These are phyloP conservation scores for Tympanopsis confertula DNA, from an alignment of 2,329 filamentous ascomycete genomes.

Conservation along the genomic window DNA sequence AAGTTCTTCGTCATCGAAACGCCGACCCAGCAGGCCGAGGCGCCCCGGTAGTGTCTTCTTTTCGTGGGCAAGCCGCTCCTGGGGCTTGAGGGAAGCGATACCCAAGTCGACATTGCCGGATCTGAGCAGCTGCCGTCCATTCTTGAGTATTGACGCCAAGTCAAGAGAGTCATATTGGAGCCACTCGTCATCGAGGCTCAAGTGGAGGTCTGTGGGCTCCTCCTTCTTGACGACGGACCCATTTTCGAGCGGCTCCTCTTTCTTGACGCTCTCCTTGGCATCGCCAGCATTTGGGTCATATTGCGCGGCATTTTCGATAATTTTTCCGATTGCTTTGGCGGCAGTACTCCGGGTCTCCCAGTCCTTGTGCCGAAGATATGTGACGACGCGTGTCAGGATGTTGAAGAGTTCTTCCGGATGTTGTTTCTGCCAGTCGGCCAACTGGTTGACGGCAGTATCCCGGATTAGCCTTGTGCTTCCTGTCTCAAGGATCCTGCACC, in stretches of 20 bases:
- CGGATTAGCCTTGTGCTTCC: conserved; percentile 92
- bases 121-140: conserved; percentile 76
- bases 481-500: conserved; percentile 76
- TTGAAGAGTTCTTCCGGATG: conserved; percentile 97
- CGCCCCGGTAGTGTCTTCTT: conserved; percentile 78
- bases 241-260: conserved; percentile 30
- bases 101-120: conserved; percentile 80
- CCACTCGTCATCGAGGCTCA: conserved; percentile 39
- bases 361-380: conserved; percentile 84
- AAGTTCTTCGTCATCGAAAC: conserved; percentile 73
- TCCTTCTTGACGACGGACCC: conserved; percentile 24
- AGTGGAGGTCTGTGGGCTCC: conserved; percentile 36
- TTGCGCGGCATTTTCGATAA: conserved; percentile 73
- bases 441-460: conserved; percentile 90
- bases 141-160: conserved; percentile 66
- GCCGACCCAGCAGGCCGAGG: conserved; percentile 74
- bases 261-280: conserved; percentile 32
- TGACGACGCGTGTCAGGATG: conserved; percentile 82
- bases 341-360: conserved; percentile 95
- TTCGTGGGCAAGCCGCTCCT: conserved; percentile 69
- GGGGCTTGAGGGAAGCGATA: conserved; percentile 69
- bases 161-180: conserved; percentile 68
- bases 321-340: conserved; percentile 87
- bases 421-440: conserved; percentile 95
- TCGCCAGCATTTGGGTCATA: conserved; percentile 68